Percentiles rank a stretch among this genome's conserved stretches.
phyloP scores from a whole-genome alignment of 257 asterid species.

The Coffea eugenioides region DNA sequence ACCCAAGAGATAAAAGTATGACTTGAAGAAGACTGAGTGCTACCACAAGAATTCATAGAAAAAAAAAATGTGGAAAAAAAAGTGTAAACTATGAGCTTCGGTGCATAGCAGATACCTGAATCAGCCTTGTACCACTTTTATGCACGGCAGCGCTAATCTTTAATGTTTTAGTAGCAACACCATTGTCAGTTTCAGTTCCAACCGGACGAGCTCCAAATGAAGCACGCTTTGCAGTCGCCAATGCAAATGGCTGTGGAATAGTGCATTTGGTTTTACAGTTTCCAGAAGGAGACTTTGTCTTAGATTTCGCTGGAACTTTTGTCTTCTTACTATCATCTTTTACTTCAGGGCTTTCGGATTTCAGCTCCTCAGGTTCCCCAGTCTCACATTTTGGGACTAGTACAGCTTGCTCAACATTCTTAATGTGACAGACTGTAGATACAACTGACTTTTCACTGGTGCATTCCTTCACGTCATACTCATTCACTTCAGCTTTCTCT shows the following conservation, averaged over 20 bases:
- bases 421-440: constrained; percentile 24
- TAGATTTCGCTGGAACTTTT: constrained; percentile 37
- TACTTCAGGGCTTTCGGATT: constrained; percentile 34
- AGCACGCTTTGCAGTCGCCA: constrained; percentile 87
- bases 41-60: neutral
- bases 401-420: constrained; percentile 27
- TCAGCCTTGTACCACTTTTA: constrained; percentile 35
- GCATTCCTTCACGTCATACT: constrained; percentile 66
- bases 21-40: neutral
- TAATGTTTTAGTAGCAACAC: constrained; percentile 29
- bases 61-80: neutral
- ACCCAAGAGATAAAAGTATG: neutral
- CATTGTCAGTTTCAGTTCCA: constrained; percentile 44
- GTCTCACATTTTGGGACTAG: constrained; percentile 22
- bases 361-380: constrained; percentile 20
- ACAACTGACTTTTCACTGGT: constrained; percentile 40
- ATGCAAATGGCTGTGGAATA: constrained; percentile 82
- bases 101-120: constrained; percentile 33
- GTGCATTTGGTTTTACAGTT: constrained; percentile 67
- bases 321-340: constrained; percentile 36
- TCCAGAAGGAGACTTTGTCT: constrained; percentile 39
- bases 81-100: neutral
- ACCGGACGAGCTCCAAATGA: constrained; percentile 45
- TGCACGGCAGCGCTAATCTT: constrained; percentile 24
- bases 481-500: constrained; percentile 44